Percentiles rank a stretch among this genome's conserved stretches.
These are phyloP conservation scores for Sclerotinia glacialis DNA, from an alignment of 2,329 filamentous ascomycete genomes.

Conservation along the genomic window DNA sequence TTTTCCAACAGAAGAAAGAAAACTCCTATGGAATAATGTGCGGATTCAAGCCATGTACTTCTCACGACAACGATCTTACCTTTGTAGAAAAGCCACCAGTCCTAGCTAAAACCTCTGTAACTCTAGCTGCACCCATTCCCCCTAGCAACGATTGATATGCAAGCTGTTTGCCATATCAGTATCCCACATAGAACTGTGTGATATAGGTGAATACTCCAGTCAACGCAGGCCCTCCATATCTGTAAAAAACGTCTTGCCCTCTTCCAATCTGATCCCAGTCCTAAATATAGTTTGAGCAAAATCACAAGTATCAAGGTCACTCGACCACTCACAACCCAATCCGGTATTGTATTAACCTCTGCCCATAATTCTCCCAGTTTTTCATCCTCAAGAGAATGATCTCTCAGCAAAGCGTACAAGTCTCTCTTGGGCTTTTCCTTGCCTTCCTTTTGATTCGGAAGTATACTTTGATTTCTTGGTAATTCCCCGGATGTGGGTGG, in stretches of 20 bases:
- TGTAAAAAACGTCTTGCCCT: slow-evolving; percentile 75
- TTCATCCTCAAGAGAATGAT: slow-evolving; percentile 56
- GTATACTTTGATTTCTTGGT: slow-evolving; percentile 34
- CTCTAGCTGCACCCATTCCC: slow-evolving; percentile 68
- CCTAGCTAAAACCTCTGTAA: slow-evolving; percentile 70
- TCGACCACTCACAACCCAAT: slow-evolving; percentile 56
- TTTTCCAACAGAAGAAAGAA: background rate
- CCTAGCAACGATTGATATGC: slow-evolving; percentile 63
- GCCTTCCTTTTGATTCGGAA: slow-evolving; percentile 42
- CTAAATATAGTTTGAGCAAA: slow-evolving; percentile 1
- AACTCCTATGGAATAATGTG: background rate
- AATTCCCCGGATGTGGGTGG: slow-evolving; percentile 41
- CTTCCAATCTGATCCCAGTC: slow-evolving; percentile 72
- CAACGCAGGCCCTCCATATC: slow-evolving; percentile 66
- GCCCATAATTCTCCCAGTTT: slow-evolving; percentile 59
- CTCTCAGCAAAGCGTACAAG: slow-evolving; percentile 59
- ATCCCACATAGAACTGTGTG: background rate
- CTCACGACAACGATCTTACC: background rate
- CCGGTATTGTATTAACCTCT: slow-evolving; percentile 63
- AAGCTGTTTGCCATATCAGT: slow-evolving; percentile 29
- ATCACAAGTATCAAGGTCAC: background rate
- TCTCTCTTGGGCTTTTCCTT: slow-evolving; percentile 46
- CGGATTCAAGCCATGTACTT: no score
- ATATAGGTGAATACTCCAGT: slow-evolving; percentile 47
- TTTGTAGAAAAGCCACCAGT: slow-evolving; percentile 72